These are phyloP conservation scores for Solanum chiquidenum DNA, from an alignment of 257 asterid species.

Conservation along the genomic window DNA sequence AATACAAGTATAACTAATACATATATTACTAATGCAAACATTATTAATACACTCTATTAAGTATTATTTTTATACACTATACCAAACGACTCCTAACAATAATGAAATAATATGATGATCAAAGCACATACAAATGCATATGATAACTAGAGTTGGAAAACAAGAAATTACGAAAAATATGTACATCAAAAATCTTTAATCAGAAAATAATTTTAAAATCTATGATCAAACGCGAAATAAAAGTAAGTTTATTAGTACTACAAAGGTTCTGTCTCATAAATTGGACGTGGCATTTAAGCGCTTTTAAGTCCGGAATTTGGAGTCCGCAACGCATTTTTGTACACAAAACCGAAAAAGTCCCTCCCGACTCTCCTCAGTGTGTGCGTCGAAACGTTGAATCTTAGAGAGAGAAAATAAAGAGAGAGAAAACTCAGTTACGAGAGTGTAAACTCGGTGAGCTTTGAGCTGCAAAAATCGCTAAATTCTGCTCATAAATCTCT, in stretches of 20 bases:
- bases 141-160: neutral
- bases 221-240: neutral
- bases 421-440: neutral
- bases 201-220: neutral
- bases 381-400: slow-evolving; percentile 19
- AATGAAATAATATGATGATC: too few relatives aligned
- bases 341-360: slow-evolving; percentile 1
- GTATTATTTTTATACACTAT: too few relatives aligned
- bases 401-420: slow-evolving; percentile 3
- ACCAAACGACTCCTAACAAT: too few relatives aligned
- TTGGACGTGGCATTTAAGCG: slow-evolving; percentile 51
- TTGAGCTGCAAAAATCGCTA: slow-evolving; percentile 3
- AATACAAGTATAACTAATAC: too few relatives aligned
- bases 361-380: neutral
- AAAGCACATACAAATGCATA: neutral
- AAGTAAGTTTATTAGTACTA: neutral
- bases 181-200: neutral
- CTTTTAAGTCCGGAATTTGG: slow-evolving; percentile 66
- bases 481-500: slow-evolving; percentile 10
- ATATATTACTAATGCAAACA: too few relatives aligned
- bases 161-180: neutral
- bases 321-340: slow-evolving; percentile 49
- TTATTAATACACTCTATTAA: too few relatives aligned
- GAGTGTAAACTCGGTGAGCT: slow-evolving; percentile 1
- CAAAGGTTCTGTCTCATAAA: slow-evolving; percentile 19